Evolutionary conservation across 2,329 filamentous ascomycete genomes (phyloP).

Genomic region (Paecilomyces dactylethromorphus): DNA sequence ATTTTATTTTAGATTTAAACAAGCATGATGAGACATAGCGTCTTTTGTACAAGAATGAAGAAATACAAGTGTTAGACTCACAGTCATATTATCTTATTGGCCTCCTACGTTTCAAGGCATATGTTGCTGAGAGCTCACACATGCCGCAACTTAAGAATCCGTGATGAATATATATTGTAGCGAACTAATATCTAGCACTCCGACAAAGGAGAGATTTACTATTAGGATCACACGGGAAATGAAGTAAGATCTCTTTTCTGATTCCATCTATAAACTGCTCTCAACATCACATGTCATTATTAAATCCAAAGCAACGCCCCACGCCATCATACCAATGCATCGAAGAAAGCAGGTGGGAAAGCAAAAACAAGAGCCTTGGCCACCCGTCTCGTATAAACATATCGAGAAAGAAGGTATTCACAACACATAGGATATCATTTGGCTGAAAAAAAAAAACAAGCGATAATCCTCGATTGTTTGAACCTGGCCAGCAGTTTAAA

Average conservation of each 20-base stretch:
- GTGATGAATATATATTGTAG: too few species aligned
- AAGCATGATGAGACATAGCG: too few species aligned
- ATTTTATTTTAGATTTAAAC: too few species aligned
- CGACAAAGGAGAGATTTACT: neutral
- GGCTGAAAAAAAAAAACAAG: neutral
- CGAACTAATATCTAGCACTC: too few species aligned
- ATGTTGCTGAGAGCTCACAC: too few species aligned
- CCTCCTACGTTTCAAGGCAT: too few species aligned
- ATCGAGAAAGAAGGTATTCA: neutral
- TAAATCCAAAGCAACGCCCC: neutral
- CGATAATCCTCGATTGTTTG: neutral
- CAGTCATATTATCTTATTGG: too few species aligned
- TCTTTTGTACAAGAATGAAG: too few species aligned
- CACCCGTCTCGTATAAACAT: neutral
- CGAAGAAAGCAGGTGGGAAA: neutral
- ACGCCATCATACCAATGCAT: neutral
- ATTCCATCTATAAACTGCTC: neutral
- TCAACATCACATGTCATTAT: neutral
- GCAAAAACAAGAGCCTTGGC: neutral
- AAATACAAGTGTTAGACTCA: too few species aligned
- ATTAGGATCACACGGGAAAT: neutral
- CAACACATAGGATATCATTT: neutral
- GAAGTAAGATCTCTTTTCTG: neutral
- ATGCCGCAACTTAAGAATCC: too few species aligned
- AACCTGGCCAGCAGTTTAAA: conserved; percentile 39